Percentiles rank a stretch among this genome's conserved stretches.
These are phyloP conservation scores for Didymella lethalis DNA, from an alignment of 2,329 filamentous ascomycete genomes.

Conservation along the genomic window DNA sequence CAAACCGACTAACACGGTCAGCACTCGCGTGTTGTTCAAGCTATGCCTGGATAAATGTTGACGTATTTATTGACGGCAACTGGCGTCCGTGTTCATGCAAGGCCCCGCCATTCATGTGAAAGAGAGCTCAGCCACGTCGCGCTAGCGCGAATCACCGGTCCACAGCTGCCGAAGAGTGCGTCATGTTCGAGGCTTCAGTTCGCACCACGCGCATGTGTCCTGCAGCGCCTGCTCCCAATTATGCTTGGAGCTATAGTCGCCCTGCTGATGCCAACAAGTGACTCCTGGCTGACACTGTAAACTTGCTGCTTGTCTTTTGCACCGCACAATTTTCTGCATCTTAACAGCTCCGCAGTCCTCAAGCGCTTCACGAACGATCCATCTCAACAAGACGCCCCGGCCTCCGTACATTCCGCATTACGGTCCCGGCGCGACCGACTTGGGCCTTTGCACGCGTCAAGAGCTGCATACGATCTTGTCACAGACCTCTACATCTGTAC, in stretches of 20 bases:
- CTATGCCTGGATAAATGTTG: conserved; percentile 1
- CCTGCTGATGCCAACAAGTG: conserved; percentile 6
- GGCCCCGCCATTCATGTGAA: conserved; percentile 16
- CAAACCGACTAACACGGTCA: not conserved
- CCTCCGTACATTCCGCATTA: conserved; percentile 14
- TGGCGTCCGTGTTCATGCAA: conserved; percentile 4
- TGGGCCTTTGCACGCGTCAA: conserved; percentile 17
- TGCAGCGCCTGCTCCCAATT: conserved; percentile 4
- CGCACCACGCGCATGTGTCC: conserved; percentile 15
- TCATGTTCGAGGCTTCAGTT: conserved; percentile 17
- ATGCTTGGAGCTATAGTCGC: conserved; percentile 7
- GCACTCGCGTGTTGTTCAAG: not conserved
- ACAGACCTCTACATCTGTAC: conserved; percentile 3
- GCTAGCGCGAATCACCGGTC: conserved; percentile 13
- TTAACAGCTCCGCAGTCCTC: not conserved
- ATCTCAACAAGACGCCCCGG: conserved; percentile 18
- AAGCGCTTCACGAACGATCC: conserved; percentile 4
- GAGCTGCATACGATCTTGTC: conserved; percentile 15
- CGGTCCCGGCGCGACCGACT: conserved; percentile 16
- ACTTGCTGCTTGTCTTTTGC: not conserved
- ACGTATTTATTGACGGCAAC: conserved; percentile 12
- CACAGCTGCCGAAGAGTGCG: conserved; percentile 17
- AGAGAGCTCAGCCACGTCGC: conserved; percentile 12
- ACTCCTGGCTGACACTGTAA: conserved; percentile 2
- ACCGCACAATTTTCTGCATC: not conserved